Conservation (phyloP, 179 eudicot genomes). For the Camellia oleifera region DNA sequence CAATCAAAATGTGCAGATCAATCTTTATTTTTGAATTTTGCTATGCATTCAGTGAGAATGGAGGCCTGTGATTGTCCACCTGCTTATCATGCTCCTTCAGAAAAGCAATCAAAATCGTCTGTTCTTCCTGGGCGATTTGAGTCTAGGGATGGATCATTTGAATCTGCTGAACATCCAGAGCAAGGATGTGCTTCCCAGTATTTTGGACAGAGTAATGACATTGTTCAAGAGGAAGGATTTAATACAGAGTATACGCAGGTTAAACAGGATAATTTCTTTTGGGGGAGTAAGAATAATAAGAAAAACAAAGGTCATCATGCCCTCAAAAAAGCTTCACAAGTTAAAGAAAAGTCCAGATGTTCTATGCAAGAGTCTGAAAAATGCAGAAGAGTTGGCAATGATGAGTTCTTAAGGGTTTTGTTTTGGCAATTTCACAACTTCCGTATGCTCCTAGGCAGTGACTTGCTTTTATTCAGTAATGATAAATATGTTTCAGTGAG, state of each 20-base stretch:
- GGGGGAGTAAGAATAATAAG: slow-evolving; percentile 60
- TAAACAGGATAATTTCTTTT: slow-evolving; percentile 48
- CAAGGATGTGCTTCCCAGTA: slow-evolving; percentile 24
- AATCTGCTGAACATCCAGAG: slow-evolving; percentile 36
- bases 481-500: slow-evolving; percentile 92
- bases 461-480: slow-evolving; percentile 86
- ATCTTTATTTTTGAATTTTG: slow-evolving; percentile 81
- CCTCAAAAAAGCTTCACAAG: slow-evolving; percentile 54
- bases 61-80: slow-evolving; percentile 99
- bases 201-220: slow-evolving; percentile 29
- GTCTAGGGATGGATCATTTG: slow-evolving; percentile 37
- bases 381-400: slow-evolving; percentile 52
- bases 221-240: slow-evolving; percentile 32
- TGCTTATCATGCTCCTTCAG: slow-evolving; percentile 38
- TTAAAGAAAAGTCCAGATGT: slow-evolving; percentile 68
- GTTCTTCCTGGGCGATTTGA: slow-evolving; percentile 39
- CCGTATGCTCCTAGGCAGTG: slow-evolving; percentile 96
- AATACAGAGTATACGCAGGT: slow-evolving; percentile 34
- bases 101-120: slow-evolving; percentile 43
- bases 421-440: slow-evolving; percentile 98
- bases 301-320: slow-evolving; percentile 53
- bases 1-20: slow-evolving; percentile 78
- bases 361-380: slow-evolving; percentile 77
- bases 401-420: slow-evolving; percentile 68
- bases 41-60: slow-evolving; percentile 98